Base-by-base conservation (phyloP, 1,284 basidiomycete genomes). In the Sporisorium sorghi region DNA sequence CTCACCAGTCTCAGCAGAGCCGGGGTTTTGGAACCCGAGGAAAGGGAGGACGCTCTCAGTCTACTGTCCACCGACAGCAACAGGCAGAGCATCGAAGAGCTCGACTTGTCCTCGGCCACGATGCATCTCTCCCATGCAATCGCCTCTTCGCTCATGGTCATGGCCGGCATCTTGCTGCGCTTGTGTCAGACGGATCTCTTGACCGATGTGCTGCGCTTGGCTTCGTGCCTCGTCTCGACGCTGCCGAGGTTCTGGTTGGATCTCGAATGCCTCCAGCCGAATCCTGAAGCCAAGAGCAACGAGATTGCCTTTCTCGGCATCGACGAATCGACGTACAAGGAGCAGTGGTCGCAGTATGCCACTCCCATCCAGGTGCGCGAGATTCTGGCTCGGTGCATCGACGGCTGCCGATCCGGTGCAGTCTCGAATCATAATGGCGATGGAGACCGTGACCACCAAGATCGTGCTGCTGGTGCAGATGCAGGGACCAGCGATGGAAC, bases 111-210 rank as follows among this genome's bases (percentile, higher is more conserved):
- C 5, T 65, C 56, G 42, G 68, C 66, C 9, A 74, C 66, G 0
- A 65, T 73, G 44, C 62, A 67, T 37, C 64, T 75, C 19, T 70
- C 67, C 0, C 55, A 63, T 32, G 63, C 58, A 5, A 56, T 75
- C 14, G 78, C 78, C 2, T 60, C 60, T 5, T 53, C 71, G 6
- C 44, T 80, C 11, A 58, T 71, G 52, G 43, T 55, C 24, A 61
- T 76, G 55, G 59, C 66, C 4, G 76, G 73, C 3, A 43, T 80
- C 0, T 47, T 78, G 35, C 54, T 78, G 39, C 66, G 74, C 6
- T 19, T 71, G 7, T 66, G 63, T 46, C 68, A 72, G 56, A 62
- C 58, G 17, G 66, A 77, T 26, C 42, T 62, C 17, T 43, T 79
- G n/a, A 42, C 52, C 8, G 62, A 74, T n/a, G 59, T 74, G 12